Conservation (phyloP, 352 stramenopile genomes). For the Phytophthora multivora region DNA sequence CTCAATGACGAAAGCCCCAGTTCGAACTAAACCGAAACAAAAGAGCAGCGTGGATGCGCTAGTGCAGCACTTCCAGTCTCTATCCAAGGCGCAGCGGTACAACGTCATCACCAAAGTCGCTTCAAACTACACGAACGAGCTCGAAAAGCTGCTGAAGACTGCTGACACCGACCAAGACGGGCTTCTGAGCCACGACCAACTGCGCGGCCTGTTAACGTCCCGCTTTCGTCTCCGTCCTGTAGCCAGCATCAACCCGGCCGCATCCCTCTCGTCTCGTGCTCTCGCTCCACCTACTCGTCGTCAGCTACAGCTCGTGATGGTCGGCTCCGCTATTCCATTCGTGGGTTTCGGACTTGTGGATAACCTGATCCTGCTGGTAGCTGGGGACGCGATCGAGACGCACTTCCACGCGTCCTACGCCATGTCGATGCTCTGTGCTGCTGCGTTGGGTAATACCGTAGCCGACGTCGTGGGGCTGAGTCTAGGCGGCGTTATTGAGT, state of each 20-base stretch:
- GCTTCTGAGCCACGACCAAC: slow-evolving; percentile 66
- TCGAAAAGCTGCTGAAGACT: slow-evolving; percentile 70
- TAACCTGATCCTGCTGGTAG: slow-evolving; percentile 88
- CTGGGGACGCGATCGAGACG: slow-evolving; percentile 95
- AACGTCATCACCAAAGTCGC: slow-evolving; percentile 58
- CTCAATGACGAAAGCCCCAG: slow-evolving; percentile 5
- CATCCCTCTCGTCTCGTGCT: slow-evolving; percentile 29
- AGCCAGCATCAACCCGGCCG: slow-evolving; percentile 43
- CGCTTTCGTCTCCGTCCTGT: slow-evolving; percentile 69
- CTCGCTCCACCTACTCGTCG: slow-evolving; percentile 51
- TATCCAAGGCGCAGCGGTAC: slow-evolving; percentile 64
- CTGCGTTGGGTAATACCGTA: slow-evolving; percentile 95
- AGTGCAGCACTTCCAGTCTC: slow-evolving; percentile 62
- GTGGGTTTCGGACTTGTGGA: slow-evolving; percentile 86
- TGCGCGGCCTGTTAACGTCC: slow-evolving; percentile 65
- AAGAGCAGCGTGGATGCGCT: slow-evolving; percentile 41
- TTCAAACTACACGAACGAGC: slow-evolving; percentile 57
- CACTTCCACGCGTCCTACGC: slow-evolving; percentile 93
- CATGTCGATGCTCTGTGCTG: slow-evolving; percentile 95
- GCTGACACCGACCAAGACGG: slow-evolving; percentile 77
- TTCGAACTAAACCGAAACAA: slow-evolving; percentile 31
- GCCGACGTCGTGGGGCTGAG: slow-evolving; percentile 93
- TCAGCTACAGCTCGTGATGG: slow-evolving; percentile 79
- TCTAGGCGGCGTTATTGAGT: slow-evolving; percentile 92
- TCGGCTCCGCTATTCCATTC: slow-evolving; percentile 81